Evolutionary conservation across 164 flowering plant genomes (phyloP).

Genomic region (Chloranthus sessilifolius): DNA sequence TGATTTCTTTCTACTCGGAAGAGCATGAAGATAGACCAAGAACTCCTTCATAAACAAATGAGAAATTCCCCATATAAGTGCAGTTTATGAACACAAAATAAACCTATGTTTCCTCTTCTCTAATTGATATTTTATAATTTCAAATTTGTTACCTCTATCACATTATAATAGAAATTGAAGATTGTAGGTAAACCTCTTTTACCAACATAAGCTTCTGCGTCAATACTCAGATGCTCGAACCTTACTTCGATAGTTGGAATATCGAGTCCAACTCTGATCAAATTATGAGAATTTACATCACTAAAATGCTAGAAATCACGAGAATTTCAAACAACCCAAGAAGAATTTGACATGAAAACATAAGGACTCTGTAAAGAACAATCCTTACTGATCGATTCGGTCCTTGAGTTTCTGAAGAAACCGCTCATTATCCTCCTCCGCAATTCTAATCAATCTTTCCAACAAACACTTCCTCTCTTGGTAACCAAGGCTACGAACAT

Average conservation of each 20-base stretch:
- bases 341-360: neutral
- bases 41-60: neutral
- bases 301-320: neutral
- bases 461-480: neutral
- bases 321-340: neutral
- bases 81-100: too few species aligned
- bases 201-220: constrained; percentile 48
- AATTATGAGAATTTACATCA: neutral
- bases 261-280: constrained; percentile 53
- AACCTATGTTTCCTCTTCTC: too few species aligned
- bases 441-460: constrained; percentile 1
- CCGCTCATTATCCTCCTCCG: constrained; percentile 5
- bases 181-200: constrained; percentile 54
- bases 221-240: constrained; percentile 45
- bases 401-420: constrained; percentile 5
- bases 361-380: neutral
- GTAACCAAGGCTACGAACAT: constrained; percentile 1
- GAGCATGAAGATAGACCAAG: constrained; percentile 1
- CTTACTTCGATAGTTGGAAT: constrained; percentile 67
- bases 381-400: constrained; percentile 1
- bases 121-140: too few species aligned
- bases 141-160: constrained; percentile 51
- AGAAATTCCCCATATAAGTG: too few species aligned
- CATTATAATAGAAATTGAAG: constrained; percentile 31
- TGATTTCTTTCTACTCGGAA: constrained; percentile 14